Conservation (phyloP, 2,329 filamentous ascomycete genomes). For the Huntiella moniliformis region DNA sequence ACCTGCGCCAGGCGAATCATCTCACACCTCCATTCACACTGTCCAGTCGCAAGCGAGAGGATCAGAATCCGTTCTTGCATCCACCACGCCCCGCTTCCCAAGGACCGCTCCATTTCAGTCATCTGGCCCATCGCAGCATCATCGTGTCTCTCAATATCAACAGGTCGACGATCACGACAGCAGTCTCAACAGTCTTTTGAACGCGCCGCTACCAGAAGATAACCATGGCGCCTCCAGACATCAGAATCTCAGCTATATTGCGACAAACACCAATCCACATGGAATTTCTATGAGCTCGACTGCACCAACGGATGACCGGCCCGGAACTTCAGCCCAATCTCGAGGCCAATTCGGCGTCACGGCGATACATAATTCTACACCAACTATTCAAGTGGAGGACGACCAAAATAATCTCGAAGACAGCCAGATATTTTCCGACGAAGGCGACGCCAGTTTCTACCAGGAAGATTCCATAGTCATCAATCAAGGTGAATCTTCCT, state of each 20-base stretch:
- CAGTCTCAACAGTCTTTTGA: conserved; percentile 2
- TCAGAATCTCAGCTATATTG: conserved; percentile 2
- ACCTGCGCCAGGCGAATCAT: conserved; percentile 1
- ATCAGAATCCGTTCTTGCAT: conserved; percentile 2
- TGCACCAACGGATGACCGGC: neutral
- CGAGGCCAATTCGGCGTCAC: neutral
- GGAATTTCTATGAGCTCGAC: neutral
- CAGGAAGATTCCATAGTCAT: conserved; percentile 8
- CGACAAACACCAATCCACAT: conserved; percentile 1
- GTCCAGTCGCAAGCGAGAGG: conserved; percentile 3
- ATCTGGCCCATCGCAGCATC: no score
- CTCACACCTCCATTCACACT: conserved; percentile 1
- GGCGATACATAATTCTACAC: neutral
- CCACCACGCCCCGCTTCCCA: neutral
- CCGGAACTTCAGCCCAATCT: neutral
- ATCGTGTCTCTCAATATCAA: conserved; percentile 1
- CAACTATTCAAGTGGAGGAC: neutral
- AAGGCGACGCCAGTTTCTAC: conserved; percentile 7
- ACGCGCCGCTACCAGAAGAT: neutral
- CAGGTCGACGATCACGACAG: conserved; percentile 2
- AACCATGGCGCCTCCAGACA: neutral
- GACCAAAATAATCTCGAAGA: conserved; percentile 4
- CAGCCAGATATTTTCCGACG: conserved; percentile 10
- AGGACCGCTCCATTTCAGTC: neutral
- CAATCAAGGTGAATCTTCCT: conserved; percentile 1